phyloP scores from a whole-genome alignment of 129 eudicot genomes.

The Arctium minus region DNA sequence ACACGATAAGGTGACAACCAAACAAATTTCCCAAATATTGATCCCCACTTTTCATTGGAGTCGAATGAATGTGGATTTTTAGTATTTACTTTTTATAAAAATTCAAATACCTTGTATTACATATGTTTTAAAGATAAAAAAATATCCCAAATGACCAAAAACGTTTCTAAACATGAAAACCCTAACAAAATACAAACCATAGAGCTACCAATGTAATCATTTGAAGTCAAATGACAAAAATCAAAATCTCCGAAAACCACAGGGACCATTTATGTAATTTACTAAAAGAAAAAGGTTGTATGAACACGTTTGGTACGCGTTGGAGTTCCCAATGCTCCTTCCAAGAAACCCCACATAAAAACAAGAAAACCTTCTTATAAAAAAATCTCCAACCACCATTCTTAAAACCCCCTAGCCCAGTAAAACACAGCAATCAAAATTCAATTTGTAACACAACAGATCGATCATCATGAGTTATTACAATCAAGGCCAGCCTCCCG shows the following conservation, averaged over 20 bases:
- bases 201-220: too few relatives aligned
- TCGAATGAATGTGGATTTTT: too few relatives aligned
- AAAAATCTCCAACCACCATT: slow-evolving; percentile 2
- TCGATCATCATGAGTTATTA: slow-evolving; percentile 58
- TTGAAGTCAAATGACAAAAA: neutral
- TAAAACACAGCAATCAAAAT: neutral
- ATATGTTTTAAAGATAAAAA: too few relatives aligned
- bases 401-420: neutral
- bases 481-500: slow-evolving; percentile 75
- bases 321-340: neutral
- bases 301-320: neutral
- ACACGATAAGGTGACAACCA: too few relatives aligned
- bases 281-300: neutral
- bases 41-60: too few relatives aligned
- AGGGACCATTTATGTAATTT: neutral
- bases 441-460: neutral
- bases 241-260: neutral
- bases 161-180: too few relatives aligned
- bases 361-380: neutral
- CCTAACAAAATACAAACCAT: too few relatives aligned
- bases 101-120: neutral
- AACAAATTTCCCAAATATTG: too few relatives aligned
- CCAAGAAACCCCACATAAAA: neutral
- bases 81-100: too few relatives aligned
- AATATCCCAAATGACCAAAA: neutral